Conservation (phyloP, 208 protist species). For the Leishmania amazonensis region DNA sequence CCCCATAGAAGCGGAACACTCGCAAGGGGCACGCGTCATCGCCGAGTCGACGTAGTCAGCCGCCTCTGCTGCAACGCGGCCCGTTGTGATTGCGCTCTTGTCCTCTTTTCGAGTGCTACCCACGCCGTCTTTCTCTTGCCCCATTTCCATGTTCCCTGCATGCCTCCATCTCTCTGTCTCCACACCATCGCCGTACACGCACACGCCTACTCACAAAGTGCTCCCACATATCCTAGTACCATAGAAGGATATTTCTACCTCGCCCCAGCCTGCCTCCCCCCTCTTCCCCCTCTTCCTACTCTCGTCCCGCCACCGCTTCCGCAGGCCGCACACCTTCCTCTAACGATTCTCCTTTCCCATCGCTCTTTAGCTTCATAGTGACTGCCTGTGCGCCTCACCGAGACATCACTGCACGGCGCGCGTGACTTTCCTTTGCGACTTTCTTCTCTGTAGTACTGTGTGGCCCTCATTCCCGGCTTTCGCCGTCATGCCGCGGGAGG, state of each 20-base stretch:
- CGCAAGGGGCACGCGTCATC: neutral
- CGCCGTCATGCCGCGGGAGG: constrained; percentile 68
- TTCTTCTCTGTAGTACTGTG: neutral
- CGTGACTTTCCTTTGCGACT: neutral
- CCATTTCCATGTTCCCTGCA: neutral
- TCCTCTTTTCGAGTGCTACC: neutral
- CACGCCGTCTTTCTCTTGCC: neutral
- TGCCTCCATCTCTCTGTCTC: neutral
- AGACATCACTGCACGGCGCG: neutral
- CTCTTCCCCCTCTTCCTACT: neutral
- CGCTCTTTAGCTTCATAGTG: neutral
- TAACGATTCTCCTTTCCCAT: constrained; percentile 5
- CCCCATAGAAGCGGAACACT: neutral
- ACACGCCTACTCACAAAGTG: neutral
- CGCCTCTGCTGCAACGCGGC: neutral
- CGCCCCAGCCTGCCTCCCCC: neutral
- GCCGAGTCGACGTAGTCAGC: neutral
- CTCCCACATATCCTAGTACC: neutral
- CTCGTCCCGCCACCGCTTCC: neutral
- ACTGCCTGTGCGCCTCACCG: neutral
- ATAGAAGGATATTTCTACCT: neutral
- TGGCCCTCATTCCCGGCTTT: neutral
- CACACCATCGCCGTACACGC: neutral
- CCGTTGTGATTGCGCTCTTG: neutral
- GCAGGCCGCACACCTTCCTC: constrained; percentile 1